These are phyloP conservation scores for Fusarium newnesense DNA, from an alignment of 2,329 filamentous ascomycete genomes.

Conservation along the genomic window DNA sequence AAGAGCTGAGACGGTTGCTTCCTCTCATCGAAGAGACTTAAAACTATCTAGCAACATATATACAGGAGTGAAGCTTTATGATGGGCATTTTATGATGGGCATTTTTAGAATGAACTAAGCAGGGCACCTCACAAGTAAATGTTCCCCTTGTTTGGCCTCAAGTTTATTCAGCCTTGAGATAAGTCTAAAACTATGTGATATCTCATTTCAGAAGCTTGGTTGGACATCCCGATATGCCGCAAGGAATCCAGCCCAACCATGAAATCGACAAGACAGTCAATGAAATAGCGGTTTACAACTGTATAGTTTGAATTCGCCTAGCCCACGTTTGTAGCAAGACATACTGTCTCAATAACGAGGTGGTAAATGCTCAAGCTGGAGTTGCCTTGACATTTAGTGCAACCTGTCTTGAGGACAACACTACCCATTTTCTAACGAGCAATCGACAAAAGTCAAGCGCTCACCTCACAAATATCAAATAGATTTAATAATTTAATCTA, in stretches of 20 bases:
- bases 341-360: not conserved
- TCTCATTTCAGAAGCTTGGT: too few species aligned
- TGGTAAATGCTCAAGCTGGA: not conserved
- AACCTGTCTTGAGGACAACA: too few species aligned
- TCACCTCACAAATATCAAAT: not conserved
- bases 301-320: not conserved
- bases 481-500: not conserved
- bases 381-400: not conserved
- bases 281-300: not conserved
- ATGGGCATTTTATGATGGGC: too few species aligned
- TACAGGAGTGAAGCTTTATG: too few species aligned
- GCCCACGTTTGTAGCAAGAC: not conserved
- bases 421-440: too few species aligned
- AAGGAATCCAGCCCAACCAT: too few species aligned
- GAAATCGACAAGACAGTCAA: not conserved
- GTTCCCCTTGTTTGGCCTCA: too few species aligned
- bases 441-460: not conserved
- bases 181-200: too few species aligned
- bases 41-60: not conserved
- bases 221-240: too few species aligned
- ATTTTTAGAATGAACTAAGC: too few species aligned
- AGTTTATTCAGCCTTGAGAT: too few species aligned
- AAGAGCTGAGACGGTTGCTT: not conserved
- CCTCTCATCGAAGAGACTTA: not conserved
- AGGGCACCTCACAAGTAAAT: too few species aligned